A percentile compares a stretch with the other conserved stretches of the same genome.
These are phyloP conservation scores for Pholiota microspora DNA, from an alignment of 768 basidiomycete species.

Conservation along the genomic window DNA sequence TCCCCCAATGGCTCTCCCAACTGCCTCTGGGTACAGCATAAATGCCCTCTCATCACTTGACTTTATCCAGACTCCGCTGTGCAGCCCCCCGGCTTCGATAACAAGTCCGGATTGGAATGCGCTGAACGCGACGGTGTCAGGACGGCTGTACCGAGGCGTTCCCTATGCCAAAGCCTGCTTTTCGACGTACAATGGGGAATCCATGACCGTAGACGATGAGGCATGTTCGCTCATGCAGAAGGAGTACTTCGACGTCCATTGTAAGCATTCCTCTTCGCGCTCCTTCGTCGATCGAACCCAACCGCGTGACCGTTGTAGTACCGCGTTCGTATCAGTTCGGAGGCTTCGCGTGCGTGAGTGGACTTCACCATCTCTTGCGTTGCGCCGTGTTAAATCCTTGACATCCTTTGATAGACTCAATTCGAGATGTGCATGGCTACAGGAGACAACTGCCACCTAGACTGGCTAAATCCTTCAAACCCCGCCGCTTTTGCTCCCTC, in stretches of 20 bases:
- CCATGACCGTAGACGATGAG: conserved; percentile 7
- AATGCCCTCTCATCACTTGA: neutral
- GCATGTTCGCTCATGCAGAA: conserved; percentile 16
- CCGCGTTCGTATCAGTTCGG: conserved; percentile 17
- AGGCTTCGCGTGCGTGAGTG: conserved; percentile 13
- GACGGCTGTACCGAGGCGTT: conserved; percentile 15
- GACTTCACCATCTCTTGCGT: neutral
- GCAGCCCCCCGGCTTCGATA: neutral
- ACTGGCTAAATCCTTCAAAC: conserved; percentile 33
- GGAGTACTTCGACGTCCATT: conserved; percentile 20
- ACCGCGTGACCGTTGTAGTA: conserved; percentile 7
- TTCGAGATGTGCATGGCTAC: conserved; percentile 57
- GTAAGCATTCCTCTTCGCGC: conserved; percentile 6
- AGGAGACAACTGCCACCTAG: conserved; percentile 45
- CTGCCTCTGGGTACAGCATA: neutral
- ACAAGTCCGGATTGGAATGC: conserved; percentile 3
- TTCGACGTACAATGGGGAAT: conserved; percentile 14
- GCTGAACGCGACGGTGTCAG: conserved; percentile 20
- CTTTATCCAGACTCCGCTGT: neutral
- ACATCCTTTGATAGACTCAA: conserved; percentile 29
- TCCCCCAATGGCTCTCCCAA: neutral
- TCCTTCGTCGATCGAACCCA: neutral
- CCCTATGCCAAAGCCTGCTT: conserved; percentile 23
- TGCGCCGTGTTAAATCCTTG: neutral
- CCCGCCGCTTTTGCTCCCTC: conserved; percentile 23